Evolutionary conservation across 2,329 filamentous ascomycete species (phyloP).

Genomic region (Geosmithia flava): DNA sequence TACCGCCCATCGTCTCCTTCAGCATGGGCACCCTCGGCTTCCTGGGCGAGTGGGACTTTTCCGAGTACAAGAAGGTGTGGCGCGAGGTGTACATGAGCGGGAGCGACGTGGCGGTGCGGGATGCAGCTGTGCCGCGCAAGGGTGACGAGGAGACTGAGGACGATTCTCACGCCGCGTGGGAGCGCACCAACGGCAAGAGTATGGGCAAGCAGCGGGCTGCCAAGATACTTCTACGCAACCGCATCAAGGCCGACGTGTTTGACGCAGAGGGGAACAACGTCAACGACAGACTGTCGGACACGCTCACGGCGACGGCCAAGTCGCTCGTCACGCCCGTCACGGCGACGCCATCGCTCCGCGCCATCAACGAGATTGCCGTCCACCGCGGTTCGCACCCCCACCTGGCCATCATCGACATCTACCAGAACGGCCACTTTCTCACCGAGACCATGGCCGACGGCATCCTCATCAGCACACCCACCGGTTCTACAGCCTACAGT

Average conservation of each 20-base stretch:
- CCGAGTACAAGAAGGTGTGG: constrained; percentile 84
- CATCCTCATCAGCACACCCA: constrained; percentile 87
- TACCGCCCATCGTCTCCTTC: constrained; percentile 87
- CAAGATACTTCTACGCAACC: constrained; percentile 74
- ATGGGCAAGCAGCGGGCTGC: constrained; percentile 65
- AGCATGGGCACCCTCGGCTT: constrained; percentile 96
- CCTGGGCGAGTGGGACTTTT: constrained; percentile 91
- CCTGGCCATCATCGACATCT: constrained; percentile 83
- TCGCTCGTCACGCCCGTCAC: constrained; percentile 16
- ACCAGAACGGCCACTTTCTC: constrained; percentile 75
- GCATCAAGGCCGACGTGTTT: constrained; percentile 77
- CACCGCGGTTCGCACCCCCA: constrained; percentile 86
- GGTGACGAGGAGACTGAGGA: constrained; percentile 10
- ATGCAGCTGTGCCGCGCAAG: constrained; percentile 20
- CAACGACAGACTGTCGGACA: constrained; percentile 32
- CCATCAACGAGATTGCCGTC: constrained; percentile 91
- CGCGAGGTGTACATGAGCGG: constrained; percentile 81
- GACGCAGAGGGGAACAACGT: constrained; percentile 52
- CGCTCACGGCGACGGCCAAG: constrained; percentile 32
- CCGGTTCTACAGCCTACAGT: constrained; percentile 89
- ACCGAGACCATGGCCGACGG: constrained; percentile 93
- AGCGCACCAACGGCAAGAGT: constrained; percentile 63
- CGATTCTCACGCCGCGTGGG: constrained; percentile 42
- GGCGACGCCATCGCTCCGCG: constrained; percentile 40
- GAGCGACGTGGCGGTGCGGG: constrained; percentile 36